These are phyloP conservation scores for Solanum paucissectum DNA, from an alignment of 257 asterid genomes.

Conservation along the genomic window DNA sequence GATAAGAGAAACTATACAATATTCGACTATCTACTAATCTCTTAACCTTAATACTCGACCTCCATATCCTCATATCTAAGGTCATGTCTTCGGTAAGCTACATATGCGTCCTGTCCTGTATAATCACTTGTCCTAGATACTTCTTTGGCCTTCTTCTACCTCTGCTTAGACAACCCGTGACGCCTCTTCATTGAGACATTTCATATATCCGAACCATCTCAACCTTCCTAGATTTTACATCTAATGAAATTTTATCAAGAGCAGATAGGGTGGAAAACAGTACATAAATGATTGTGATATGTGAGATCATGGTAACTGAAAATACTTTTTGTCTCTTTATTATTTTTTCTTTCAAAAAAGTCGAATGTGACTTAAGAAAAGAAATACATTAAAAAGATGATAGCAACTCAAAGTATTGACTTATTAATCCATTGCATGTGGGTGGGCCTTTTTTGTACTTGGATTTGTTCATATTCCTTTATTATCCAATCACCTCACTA, in stretches of 20 bases:
- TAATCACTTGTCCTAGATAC: background rate
- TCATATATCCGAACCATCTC: rapidly evolving
- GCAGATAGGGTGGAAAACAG: background rate
- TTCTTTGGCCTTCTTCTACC: background rate
- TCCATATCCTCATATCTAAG: background rate
- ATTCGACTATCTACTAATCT: background rate
- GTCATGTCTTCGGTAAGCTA: background rate
- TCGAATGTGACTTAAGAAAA: background rate
- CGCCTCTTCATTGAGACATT: background rate
- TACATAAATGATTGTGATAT: background rate
- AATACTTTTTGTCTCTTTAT: background rate
- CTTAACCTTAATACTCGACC: background rate
- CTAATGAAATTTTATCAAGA: background rate
- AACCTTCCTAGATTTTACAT: background rate
- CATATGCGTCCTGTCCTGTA: no score
- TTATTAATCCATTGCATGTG: slow-evolving; percentile 27
- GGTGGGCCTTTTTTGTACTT: slow-evolving; percentile 23
- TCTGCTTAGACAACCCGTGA: rapidly evolving
- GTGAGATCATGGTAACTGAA: background rate
- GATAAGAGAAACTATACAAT: background rate
- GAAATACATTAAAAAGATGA: background rate
- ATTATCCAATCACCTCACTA: background rate
- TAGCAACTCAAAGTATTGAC: background rate
- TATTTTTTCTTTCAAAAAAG: background rate
- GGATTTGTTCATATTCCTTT: slow-evolving; percentile 14